phyloP scores from a whole-genome alignment of 352 stramenopile species.

The Pythium myriotylum region DNA sequence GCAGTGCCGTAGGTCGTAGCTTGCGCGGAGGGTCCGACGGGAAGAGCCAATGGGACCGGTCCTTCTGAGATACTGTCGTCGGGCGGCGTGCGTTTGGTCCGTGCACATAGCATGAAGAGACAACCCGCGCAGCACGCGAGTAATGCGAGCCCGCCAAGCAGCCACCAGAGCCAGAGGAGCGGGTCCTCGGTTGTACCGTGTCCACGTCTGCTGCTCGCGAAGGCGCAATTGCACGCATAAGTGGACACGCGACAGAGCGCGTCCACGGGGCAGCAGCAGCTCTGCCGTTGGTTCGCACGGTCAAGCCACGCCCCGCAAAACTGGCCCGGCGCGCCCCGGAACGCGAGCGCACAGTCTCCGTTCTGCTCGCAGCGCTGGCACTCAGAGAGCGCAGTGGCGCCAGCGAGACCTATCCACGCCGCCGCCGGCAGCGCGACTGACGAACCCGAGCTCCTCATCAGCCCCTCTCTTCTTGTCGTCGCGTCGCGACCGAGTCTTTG shows the following conservation, averaged over 20 bases:
- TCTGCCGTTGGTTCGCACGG: constrained; percentile 36
- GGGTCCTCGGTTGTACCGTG: not conserved
- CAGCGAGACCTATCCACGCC: constrained; percentile 11
- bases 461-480: not conserved
- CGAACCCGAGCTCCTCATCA: constrained; percentile 9
- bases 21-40: constrained; percentile 3
- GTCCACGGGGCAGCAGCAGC: constrained; percentile 49
- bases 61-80: constrained; percentile 1
- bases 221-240: constrained; percentile 49
- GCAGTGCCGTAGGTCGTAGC: not conserved
- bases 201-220: not conserved
- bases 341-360: constrained; percentile 47
- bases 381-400: constrained; percentile 32
- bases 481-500: too few species aligned
- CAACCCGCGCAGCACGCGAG: constrained; percentile 18
- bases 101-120: constrained; percentile 18
- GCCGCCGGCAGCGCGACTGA: constrained; percentile 2
- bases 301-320: constrained; percentile 67
- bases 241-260: constrained; percentile 50
- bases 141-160: constrained; percentile 30
- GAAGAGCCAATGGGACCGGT: constrained; percentile 19
- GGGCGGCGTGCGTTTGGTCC: not conserved
- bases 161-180: constrained; percentile 50
- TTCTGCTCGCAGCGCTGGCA: constrained; percentile 51
- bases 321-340: constrained; percentile 34